Evolutionary conservation across 1,284 basidiomycete genomes (phyloP).

Genomic region (Ganoderma leucocontextum): DNA sequence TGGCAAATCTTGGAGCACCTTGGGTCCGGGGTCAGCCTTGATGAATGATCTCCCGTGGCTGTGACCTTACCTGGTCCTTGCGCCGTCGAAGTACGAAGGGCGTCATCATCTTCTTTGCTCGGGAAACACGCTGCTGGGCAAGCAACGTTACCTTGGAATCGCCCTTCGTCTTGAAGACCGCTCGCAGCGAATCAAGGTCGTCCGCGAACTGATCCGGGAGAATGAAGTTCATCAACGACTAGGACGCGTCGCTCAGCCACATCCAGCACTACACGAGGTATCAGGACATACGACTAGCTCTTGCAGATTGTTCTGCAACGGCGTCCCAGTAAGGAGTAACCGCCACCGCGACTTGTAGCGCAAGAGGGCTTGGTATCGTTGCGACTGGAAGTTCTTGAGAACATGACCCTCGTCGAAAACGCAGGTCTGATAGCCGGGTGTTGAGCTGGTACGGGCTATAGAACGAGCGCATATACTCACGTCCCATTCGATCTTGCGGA

Average conservation of each 20-base stretch:
- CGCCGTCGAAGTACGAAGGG: slow-evolving; percentile 96
- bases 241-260: slow-evolving; percentile 22
- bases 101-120: slow-evolving; percentile 99
- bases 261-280: background rate
- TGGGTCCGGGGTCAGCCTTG: slow-evolving; percentile 19
- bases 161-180: slow-evolving; percentile 97
- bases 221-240: slow-evolving; percentile 99
- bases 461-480: slow-evolving; percentile 53
- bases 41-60: background rate
- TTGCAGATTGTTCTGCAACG: slow-evolving; percentile 91
- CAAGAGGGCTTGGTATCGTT: slow-evolving; percentile 91
- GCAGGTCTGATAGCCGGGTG: slow-evolving; percentile 65
- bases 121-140: slow-evolving; percentile 88
- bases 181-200: slow-evolving; percentile 79
- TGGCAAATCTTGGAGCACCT: slow-evolving; percentile 94
- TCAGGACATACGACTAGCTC: slow-evolving; percentile 86
- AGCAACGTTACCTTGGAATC: slow-evolving; percentile 88
- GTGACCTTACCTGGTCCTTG: slow-evolving; percentile 79
- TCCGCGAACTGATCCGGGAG: slow-evolving; percentile 90
- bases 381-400: slow-evolving; percentile 96
- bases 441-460: background rate
- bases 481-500: slow-evolving; percentile 92
- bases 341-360: slow-evolving; percentile 91
- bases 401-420: slow-evolving; percentile 97
- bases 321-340: slow-evolving; percentile 94